Base-by-base conservation (phyloP, 208 protist genomes). In the Balamuthia mandrillaris region DNA sequence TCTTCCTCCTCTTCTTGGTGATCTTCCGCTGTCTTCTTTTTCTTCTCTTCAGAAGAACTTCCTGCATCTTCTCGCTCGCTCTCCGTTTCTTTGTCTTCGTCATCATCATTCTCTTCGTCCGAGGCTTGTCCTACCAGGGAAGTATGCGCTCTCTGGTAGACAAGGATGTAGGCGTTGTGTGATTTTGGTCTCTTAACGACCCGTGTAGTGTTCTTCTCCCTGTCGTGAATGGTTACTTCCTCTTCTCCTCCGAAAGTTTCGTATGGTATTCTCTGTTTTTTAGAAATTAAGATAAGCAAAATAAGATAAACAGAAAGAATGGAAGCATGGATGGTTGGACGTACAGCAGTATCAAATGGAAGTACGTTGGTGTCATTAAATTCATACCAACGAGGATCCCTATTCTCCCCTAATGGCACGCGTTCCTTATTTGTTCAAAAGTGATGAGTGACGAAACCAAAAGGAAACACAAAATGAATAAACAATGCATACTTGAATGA, bases 101-200 rank as follows among this genome's bases (percentile, higher is more conserved):
- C 31, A 63, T 3, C 24, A 21, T 2, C 44, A 79, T 60, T 21
- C 6, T 3, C 18, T 18, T 18, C n/a, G n/a, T 56, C 18, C 49
- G n/a, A 27, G 18, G 18, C n/a, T 56, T 56, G 49, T 56, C 49
- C 49, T 56, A 27, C 21, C n/a, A 27, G 21, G n/a, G n/a, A 27
- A 56, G 18, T 18, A 56, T 77, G 21, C 24, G 24, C 58, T 2
- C 77, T 58, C 31, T 87, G 47, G 68, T 93, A 93, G 44, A 92
- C 90, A 10, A 93, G 49, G 56, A 92, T 93, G 60, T 93, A 93
- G 18, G 90, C 90, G 63, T 92, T 93, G 35, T 86, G 74, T n/a
- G 39, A 88, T 52, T 90, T 92, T 14, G 87, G 70, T 37, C 83
- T 39, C 56, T 45, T 81, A 3, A 85, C 86, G 0, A 27, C 45